phyloP scores from a whole-genome alignment of 129 eudicot genomes.

The Calendula officinalis region DNA sequence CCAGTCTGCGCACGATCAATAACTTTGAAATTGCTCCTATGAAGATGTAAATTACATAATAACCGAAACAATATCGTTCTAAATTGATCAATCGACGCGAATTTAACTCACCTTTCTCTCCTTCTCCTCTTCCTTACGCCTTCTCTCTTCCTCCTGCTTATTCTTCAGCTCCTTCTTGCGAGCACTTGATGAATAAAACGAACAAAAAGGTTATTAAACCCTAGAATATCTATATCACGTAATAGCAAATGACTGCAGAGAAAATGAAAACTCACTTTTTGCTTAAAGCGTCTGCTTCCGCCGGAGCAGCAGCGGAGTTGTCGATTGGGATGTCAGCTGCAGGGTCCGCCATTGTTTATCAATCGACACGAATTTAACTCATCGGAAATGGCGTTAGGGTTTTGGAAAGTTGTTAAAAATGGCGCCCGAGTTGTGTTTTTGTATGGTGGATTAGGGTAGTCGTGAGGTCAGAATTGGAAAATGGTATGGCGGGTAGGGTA shows the following conservation, averaged over 20 bases:
- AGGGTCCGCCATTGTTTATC: conserved; percentile 22
- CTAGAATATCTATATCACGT: neutral
- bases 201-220: neutral
- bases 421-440: neutral
- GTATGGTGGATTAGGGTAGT: conserved; percentile 1
- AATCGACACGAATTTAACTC: too few species aligned
- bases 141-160: conserved; percentile 49
- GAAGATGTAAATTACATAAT: neutral
- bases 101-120: conserved; percentile 38
- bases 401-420: neutral
- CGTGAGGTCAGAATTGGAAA: conserved; percentile 11
- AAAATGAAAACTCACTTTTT: conserved; percentile 25
- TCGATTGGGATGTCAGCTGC: conserved; percentile 17
- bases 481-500: neutral
- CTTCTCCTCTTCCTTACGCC: conserved; percentile 50
- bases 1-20: neutral
- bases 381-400: conserved; percentile 5
- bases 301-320: conserved; percentile 3
- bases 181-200: conserved; percentile 32
- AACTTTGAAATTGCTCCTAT: neutral
- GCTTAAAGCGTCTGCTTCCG: conserved; percentile 31
- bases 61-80: neutral
- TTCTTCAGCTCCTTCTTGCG: conserved; percentile 46
- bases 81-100: neutral
- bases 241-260: neutral